Base-by-base conservation (phyloP, 257 asterid genomes). In the Jaltomata sinuosa region DNA sequence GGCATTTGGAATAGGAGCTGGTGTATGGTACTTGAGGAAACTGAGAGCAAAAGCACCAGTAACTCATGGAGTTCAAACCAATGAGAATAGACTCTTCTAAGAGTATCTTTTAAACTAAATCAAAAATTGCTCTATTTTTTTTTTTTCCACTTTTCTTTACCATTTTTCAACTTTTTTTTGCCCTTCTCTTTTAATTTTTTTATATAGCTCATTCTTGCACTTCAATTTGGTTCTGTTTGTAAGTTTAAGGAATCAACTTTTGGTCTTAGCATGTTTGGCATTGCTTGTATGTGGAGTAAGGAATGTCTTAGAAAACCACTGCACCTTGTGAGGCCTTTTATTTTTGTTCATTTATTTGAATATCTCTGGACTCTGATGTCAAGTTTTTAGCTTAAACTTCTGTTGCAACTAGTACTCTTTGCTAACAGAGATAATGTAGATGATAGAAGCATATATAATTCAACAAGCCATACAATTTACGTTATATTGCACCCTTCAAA, bases 61-160 rank as follows among this genome's bases (percentile, higher is more conserved):
- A 1, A 94, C 93, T 53, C 99, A 96, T 85, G 99, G 99, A 25
- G 98, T 96, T 52, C 92, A 94, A 85, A 93, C 85, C 88, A 96
- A 92, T 55, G 99, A 94, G 81, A 96, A 96, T 40, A 88, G 99
- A 52, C 96, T 94, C 80, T 96, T 94, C 45, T 96, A 86, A 65
- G 45, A 31, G 31, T 45, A 27, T 62, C 69, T 65, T 31, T 65
- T 16, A 22, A 65, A 65, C 45, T 65, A 65, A 65, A 62, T 15
- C 1, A 62, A 62, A 5, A 62, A 12, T 27, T 61, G 36, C 11
- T 27, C 21, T 53, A 12, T 53, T 61, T 79, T 27, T 8, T 68
- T 14, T 3, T 11, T 61, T 82, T 25, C 27, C 69, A n/a, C 74
- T 77, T 42, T 21, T 71, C 12, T 78, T 25, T 36, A 40, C 57